Evolutionary conservation across 2,329 filamentous ascomycete genomes (phyloP), one percentile per base, ranked within the genome.

Genomic region (Alternaria consortialis): DNA sequence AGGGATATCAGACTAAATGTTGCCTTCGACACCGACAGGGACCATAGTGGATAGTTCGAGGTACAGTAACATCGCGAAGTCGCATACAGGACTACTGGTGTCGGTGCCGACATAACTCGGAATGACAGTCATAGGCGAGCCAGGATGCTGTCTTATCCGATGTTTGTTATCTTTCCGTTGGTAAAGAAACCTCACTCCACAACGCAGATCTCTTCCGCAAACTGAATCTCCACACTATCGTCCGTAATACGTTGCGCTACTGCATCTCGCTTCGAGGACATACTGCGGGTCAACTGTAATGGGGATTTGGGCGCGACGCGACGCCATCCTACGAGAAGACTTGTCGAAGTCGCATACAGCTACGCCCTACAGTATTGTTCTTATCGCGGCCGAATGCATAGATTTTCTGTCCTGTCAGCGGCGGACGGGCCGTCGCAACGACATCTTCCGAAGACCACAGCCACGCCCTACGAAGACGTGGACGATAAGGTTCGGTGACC

Each of bases 211-310:
- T 23, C 51, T 29, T 63, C 36, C 27, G 25, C 15, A 23, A 36
- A 36, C 17, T 53, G 53, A 25, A 54, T 57, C 68, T 71, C 68
- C 71, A 69, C 72, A 70, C 63, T 66, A 65, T 54, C 36, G 15
- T 47, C 29, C 39, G 58, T 42, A 23, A 39, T 32, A 51, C 27
- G 34, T 64, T 40, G 40, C 64, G 60, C 65, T 73, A 73, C 66
- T 71, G 66, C 71, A 69, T 25, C 32, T 66, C 54, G 40, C 46
- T 56, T 60, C 37, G 40, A 58, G 59, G 25, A 20, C 13, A 34
- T 36, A 32, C 29, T 48, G 59, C 37, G 23, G 29, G 50, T 53
- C 39, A 23, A n/a, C 36, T 56, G 39, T 54, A 40, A 54, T 37
- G 59, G 51, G 40, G 27, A 53, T 52, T 50, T 62, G n/a, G 51